These are phyloP conservation scores for Penicillium sclerotiorum DNA, from an alignment of 2,329 filamentous ascomycete genomes.

Conservation along the genomic window DNA sequence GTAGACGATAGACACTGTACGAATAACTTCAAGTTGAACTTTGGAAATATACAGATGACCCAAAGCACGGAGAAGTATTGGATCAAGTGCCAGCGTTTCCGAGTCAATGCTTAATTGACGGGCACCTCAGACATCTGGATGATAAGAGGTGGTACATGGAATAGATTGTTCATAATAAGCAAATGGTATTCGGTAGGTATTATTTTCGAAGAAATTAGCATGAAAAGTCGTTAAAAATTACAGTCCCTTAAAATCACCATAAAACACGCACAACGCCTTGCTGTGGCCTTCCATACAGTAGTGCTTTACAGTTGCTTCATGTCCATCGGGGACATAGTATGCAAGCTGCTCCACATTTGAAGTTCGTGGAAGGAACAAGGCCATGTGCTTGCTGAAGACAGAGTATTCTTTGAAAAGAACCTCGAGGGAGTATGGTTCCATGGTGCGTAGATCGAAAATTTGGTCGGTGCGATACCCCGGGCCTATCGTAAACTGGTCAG, in stretches of 20 bases:
- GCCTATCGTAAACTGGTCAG: slow-evolving; percentile 44
- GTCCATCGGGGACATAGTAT: slow-evolving; percentile 47
- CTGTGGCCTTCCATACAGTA: slow-evolving; percentile 91
- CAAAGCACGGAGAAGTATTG: too few relatives aligned
- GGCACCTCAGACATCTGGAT: too few relatives aligned
- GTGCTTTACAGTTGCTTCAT: slow-evolving; percentile 75
- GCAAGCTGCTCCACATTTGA: slow-evolving; percentile 81
- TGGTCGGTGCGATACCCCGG: slow-evolving; percentile 65
- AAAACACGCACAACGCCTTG: slow-evolving; percentile 69
- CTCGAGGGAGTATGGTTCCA: slow-evolving; percentile 81
- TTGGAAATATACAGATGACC: too few relatives aligned
- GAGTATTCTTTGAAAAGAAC: slow-evolving; percentile 26
- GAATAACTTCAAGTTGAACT: too few relatives aligned
- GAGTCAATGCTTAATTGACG: too few relatives aligned
- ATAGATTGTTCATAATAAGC: background rate
- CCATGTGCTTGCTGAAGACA: slow-evolving; percentile 50
- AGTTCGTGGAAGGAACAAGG: slow-evolving; percentile 82
- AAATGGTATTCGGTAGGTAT: background rate
- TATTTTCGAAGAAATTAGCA: too few relatives aligned
- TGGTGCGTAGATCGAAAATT: slow-evolving; percentile 79
- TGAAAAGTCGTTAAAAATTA: slow-evolving; percentile 13
- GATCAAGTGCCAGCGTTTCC: too few relatives aligned
- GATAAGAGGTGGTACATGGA: too few relatives aligned
- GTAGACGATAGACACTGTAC: too few relatives aligned
- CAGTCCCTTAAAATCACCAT: slow-evolving; percentile 54